Evolutionary conservation across 2,329 filamentous ascomycete species (phyloP).

Genomic region (Penicillium corylophilum): DNA sequence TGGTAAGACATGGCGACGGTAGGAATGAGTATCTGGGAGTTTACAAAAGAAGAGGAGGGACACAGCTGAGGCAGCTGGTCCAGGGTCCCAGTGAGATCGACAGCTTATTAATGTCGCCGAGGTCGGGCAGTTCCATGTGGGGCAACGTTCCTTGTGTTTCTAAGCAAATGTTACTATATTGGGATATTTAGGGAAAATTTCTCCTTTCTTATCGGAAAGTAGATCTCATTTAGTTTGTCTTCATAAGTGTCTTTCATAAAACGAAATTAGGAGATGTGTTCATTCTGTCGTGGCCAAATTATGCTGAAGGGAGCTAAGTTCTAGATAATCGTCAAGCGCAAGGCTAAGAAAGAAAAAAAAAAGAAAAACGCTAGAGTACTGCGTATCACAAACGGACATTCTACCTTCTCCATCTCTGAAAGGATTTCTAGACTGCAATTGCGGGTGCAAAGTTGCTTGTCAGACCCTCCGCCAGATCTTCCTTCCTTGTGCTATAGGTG

Average conservation of each 20-base stretch:
- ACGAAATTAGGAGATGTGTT: background rate
- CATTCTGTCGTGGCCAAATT: background rate
- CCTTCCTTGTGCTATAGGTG: constrained; percentile 8
- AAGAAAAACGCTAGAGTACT: background rate
- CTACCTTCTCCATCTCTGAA: background rate
- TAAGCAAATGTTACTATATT: background rate
- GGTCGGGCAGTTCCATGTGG: background rate
- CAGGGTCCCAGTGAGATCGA: background rate
- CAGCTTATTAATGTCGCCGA: constrained; percentile 1
- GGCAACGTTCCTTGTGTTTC: too few species aligned
- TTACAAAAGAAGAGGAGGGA: background rate
- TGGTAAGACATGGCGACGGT: constrained; percentile 17
- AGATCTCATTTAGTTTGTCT: too few species aligned
- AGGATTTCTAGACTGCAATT: constrained; percentile 7
- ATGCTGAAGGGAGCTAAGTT: background rate
- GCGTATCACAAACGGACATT: background rate
- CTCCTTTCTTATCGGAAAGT: too few species aligned
- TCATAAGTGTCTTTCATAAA: background rate
- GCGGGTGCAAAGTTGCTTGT: constrained; percentile 5
- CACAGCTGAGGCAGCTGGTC: background rate
- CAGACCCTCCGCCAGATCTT: constrained; percentile 10
- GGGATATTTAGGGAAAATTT: background rate
- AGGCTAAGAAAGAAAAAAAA: background rate
- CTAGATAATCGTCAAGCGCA: background rate
- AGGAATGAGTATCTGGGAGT: background rate